A percentile compares a stretch with the other conserved stretches of the same genome.
These are phyloP conservation scores for Coemansia sp. DNA, from an alignment of 192 early-diverging fungal species.

Conservation along the genomic window DNA sequence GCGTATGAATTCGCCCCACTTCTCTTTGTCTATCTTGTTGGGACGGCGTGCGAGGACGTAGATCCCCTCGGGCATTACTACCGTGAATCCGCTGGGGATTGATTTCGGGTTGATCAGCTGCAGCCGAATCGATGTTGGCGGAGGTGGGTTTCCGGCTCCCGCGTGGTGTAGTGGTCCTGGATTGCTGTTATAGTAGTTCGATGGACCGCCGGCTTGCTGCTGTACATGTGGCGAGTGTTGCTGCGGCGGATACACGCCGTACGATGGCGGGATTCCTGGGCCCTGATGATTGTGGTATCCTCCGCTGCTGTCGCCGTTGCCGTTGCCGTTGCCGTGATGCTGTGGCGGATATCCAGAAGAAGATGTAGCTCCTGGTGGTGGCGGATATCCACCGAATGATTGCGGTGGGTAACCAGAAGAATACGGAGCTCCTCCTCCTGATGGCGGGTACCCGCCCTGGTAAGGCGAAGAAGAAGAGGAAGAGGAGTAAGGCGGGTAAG, in stretches of 20 bases:
- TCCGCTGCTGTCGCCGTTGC: not conserved
- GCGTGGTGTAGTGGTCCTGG: not conserved
- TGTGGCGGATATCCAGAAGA: not conserved
- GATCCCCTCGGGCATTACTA: slow-evolving; percentile 15
- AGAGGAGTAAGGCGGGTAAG: no score
- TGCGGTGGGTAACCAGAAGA: not conserved
- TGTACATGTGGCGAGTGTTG: no score
- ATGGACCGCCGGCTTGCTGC: not conserved
- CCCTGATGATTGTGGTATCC: not conserved
- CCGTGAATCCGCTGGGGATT: slow-evolving; percentile 34
- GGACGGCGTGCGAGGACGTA: slow-evolving; percentile 8
- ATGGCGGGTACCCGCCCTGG: not conserved
- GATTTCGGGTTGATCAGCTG: slow-evolving; percentile 24
- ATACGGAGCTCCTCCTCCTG: not conserved
- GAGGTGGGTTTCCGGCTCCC: not conserved
- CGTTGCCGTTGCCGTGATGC: not conserved
- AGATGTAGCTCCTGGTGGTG: not conserved
- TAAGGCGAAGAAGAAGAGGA: no score
- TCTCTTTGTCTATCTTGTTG: not conserved
- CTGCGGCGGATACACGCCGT: not conserved
- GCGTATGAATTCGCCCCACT: slow-evolving; percentile 27
- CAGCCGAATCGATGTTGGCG: slow-evolving; percentile 9
- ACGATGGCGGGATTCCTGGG: not conserved
- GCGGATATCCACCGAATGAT: not conserved
- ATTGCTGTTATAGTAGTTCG: not conserved